Conservation (phyloP, 192 early-diverging fungal species). For the Cetraspora pellucida region DNA sequence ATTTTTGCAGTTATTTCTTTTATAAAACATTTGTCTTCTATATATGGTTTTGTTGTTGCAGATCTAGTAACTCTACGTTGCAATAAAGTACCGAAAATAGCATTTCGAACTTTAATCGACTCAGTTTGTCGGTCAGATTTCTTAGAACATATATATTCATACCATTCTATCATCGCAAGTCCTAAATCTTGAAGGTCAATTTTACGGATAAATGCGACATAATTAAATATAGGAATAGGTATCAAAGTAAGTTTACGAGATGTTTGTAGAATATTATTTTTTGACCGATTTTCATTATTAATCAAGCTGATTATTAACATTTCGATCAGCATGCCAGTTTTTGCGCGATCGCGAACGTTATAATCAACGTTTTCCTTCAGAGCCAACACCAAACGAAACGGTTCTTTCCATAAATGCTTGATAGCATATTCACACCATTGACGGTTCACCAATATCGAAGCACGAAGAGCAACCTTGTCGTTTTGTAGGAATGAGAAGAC, state of each 20-base stretch:
- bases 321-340: conserved; percentile 5
- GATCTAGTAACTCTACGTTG: background rate
- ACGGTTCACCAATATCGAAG: conserved; percentile 22
- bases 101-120: background rate
- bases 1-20: background rate
- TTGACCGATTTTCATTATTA: background rate
- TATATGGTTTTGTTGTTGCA: background rate
- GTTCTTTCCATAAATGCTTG: conserved; percentile 12
- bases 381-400: conserved; percentile 5
- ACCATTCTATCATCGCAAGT: background rate
- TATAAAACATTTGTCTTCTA: background rate
- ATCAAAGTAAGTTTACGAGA: background rate
- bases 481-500: background rate
- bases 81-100: background rate
- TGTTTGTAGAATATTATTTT: background rate
- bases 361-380: background rate
- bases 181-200: conserved; percentile 23
- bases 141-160: background rate
- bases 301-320: background rate
- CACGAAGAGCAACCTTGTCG: background rate
- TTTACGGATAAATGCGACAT: conserved; percentile 10
- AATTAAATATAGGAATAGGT: background rate
- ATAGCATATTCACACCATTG: conserved; percentile 14
- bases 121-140: background rate
- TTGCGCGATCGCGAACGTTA: background rate